phyloP scores from a whole-genome alignment of 2,329 filamentous ascomycete genomes.

The Fusarium clavum region DNA sequence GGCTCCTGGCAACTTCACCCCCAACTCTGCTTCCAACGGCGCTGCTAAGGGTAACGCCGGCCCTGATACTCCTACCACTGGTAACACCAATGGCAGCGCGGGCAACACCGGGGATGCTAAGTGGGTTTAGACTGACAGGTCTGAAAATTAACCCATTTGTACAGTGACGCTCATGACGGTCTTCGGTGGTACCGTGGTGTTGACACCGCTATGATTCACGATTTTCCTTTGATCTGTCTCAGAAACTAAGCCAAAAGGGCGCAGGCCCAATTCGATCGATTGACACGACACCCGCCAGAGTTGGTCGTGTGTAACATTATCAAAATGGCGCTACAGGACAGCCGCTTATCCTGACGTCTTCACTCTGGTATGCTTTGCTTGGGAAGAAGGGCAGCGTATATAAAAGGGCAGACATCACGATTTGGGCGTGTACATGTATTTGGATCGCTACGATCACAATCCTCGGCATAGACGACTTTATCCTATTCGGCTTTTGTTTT shows the following conservation, averaged over 20 bases:
- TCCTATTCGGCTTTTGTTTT: slow-evolving; percentile 37
- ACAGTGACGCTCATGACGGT: slow-evolving; percentile 47
- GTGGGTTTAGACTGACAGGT: slow-evolving; percentile 54
- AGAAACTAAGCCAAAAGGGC: slow-evolving; percentile 43
- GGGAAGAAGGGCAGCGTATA: slow-evolving; percentile 27
- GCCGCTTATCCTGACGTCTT: slow-evolving; percentile 31
- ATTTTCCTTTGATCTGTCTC: slow-evolving; percentile 54
- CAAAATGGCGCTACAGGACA: slow-evolving; percentile 45
- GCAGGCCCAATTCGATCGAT: slow-evolving; percentile 40
- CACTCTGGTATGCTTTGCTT: slow-evolving; percentile 29
- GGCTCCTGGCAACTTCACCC: slow-evolving; percentile 41
- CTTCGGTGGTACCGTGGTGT: slow-evolving; percentile 49
- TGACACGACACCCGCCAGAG: slow-evolving; percentile 45
- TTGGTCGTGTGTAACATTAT: slow-evolving; percentile 54
- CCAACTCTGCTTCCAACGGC: slow-evolving; percentile 12
- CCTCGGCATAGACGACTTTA: slow-evolving; percentile 47
- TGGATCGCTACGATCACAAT: slow-evolving; percentile 46
- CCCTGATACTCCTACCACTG: slow-evolving; percentile 21
- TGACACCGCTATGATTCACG: slow-evolving; percentile 56
- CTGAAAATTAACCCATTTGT: slow-evolving; percentile 49
- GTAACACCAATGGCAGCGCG: slow-evolving; percentile 23
- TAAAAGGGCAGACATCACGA: slow-evolving; percentile 27
- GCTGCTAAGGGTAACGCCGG: slow-evolving; percentile 14
- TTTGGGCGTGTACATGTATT: slow-evolving; percentile 51
- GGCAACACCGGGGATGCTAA: slow-evolving; percentile 51